A percentile compares a stretch with the other conserved stretches of the same genome.
These are phyloP conservation scores for Leccinum variicolor DNA, from an alignment of 768 basidiomycete species.

Conservation along the genomic window DNA sequence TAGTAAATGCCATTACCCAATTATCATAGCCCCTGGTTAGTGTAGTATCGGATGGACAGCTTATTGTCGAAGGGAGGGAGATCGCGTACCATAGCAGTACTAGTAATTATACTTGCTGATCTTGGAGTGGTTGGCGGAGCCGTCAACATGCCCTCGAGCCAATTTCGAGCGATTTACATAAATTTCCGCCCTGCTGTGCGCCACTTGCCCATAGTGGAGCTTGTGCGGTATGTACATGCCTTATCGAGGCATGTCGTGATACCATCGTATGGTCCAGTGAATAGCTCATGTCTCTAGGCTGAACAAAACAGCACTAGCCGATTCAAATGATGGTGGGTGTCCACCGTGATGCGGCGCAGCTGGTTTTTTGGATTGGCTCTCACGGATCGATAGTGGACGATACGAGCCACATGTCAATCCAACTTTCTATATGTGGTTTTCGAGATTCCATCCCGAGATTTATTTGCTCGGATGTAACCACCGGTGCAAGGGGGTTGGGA, in stretches of 20 bases:
- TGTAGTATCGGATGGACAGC: neutral
- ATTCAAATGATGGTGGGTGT: neutral
- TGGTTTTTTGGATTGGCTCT: neutral
- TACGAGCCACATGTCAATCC: neutral
- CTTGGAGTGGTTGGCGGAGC: neutral
- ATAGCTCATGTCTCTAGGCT: neutral
- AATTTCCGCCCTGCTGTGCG: neutral
- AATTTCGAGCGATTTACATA: neutral
- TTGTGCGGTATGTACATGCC: neutral
- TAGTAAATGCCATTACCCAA: no score
- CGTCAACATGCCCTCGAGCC: neutral
- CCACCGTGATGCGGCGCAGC: neutral
- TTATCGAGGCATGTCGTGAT: neutral
- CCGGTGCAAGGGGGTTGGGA: neutral
- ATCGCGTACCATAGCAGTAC: neutral
- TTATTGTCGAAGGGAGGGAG: neutral
- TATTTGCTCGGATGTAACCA: neutral
- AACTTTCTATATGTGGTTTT: neutral
- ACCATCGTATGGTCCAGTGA: neutral
- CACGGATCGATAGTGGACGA: neutral
- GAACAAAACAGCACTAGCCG: neutral
- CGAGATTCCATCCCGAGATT: neutral
- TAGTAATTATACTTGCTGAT: neutral
- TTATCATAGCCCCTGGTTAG: no score
- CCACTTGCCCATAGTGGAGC: neutral